Conservation (phyloP, 192 early-diverging fungal species). For the Coemansia sp. region DNA sequence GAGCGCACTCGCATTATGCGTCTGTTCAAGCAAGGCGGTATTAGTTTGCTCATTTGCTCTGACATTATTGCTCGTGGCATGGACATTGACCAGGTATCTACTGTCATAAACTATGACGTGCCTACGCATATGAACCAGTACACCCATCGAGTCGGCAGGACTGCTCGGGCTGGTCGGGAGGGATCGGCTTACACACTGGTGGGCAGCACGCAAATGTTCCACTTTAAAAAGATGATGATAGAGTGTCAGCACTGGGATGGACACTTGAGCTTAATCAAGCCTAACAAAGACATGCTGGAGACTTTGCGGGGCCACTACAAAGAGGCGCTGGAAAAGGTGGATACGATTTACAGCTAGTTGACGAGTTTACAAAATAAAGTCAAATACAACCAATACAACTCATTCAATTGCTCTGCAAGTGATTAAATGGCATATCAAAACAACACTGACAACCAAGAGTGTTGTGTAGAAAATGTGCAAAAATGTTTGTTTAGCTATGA, state of each 20-base stretch:
- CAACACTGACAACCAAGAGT: too few species aligned
- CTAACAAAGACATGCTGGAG: conserved; percentile 42
- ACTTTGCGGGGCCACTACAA: conserved; percentile 28
- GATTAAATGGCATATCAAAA: too few species aligned
- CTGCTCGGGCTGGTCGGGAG: conserved; percentile 81
- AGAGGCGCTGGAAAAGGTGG: conserved; percentile 24
- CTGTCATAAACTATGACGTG: conserved; percentile 85
- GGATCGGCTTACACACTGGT: conserved; percentile 75
- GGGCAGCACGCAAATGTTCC: conserved; percentile 60
- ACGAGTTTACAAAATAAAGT: too few species aligned
- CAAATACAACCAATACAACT: too few species aligned
- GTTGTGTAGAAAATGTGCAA: too few species aligned
- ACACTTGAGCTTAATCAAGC: conserved; percentile 53
- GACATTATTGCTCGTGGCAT: conserved; percentile 88
- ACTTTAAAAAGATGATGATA: conserved; percentile 71
- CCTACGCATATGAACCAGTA: conserved; percentile 80
- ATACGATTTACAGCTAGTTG: conserved; percentile 17
- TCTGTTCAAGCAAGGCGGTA: conserved; percentile 63
- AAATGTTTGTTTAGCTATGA: too few species aligned
- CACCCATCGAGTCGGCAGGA: conserved; percentile 89
- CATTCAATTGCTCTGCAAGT: too few species aligned
- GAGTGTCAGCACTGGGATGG: conserved; percentile 59
- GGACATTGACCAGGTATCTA: conserved; percentile 73
- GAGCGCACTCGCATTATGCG: conserved; percentile 61
- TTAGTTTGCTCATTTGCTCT: conserved; percentile 73